Conservation (phyloP, 805 yeast genomes). For the Cyberlindnera nakhonratchasimensis region DNA sequence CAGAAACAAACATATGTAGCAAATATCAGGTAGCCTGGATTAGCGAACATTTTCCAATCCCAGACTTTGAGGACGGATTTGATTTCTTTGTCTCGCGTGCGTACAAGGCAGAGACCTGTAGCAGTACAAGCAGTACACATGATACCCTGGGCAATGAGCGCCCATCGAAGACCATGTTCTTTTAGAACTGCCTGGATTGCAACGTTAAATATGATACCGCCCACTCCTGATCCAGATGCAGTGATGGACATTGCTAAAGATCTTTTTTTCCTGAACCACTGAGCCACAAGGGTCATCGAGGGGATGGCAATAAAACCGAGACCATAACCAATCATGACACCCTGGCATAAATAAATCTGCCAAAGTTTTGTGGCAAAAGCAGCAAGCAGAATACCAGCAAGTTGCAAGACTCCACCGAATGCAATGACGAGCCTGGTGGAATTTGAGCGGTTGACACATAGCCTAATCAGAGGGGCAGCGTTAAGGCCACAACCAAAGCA, state of each 20-base stretch:
- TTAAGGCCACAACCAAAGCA: conserved; percentile 56
- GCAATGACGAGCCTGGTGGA: conserved; percentile 38
- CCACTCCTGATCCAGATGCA: conserved; percentile 42
- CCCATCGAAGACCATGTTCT: conserved; percentile 30
- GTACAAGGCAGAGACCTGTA: conserved; percentile 34
- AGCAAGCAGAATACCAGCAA: conserved; percentile 56
- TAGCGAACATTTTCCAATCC: conserved; percentile 39
- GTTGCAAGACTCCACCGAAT: conserved; percentile 49
- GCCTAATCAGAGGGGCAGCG: conserved; percentile 49
- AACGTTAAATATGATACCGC: conserved; percentile 41
- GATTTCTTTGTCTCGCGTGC: conserved; percentile 37
- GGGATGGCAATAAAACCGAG: conserved; percentile 57
- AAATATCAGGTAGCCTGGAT: conserved; percentile 42
- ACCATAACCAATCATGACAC: conserved; percentile 52
- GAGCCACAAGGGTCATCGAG: conserved; percentile 57
- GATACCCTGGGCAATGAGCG: conserved; percentile 35
- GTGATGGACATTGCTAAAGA: conserved; percentile 43
- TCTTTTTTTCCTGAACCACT: conserved; percentile 64
- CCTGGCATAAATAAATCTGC: conserved; percentile 68
- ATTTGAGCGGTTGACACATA: conserved; percentile 30
- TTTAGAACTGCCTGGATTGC: conserved; percentile 35
- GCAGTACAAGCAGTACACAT: conserved; percentile 34
- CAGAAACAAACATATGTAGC: conserved; percentile 44
- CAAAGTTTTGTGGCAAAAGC: conserved; percentile 55
- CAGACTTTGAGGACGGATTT: conserved; percentile 35